A percentile compares a stretch with the other conserved stretches of the same genome.
Conservation (phyloP, 129 eudicot species). For the Flaveria brownii region DNA sequence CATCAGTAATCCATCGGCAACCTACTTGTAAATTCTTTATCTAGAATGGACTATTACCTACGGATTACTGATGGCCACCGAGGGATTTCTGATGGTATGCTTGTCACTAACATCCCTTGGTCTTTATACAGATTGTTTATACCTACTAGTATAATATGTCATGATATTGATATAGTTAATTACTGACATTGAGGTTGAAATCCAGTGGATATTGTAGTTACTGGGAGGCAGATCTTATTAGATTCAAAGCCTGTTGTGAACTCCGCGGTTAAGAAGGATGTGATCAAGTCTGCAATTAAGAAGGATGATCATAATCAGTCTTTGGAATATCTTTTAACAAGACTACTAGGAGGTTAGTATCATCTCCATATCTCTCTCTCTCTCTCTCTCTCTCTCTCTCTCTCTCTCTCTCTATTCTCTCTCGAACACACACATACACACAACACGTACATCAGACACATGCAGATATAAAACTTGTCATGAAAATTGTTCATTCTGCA, state of each 20-base stretch:
- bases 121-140: not conserved
- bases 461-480: no score
- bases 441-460: not conserved
- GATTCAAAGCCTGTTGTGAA: slow-evolving; percentile 18
- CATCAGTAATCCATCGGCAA: not conserved
- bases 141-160: not conserved
- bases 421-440: not conserved
- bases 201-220: slow-evolving; percentile 34
- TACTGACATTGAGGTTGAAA: slow-evolving; percentile 20
- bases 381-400: slow-evolving; percentile 15
- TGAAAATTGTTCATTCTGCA: no score
- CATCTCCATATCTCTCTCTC: not conserved
- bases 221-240: slow-evolving; percentile 22
- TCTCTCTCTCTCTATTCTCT: slow-evolving; percentile 19
- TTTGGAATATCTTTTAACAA: slow-evolving; percentile 36
- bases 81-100: not conserved
- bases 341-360: slow-evolving; percentile 39
- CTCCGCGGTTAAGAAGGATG: slow-evolving; percentile 13
- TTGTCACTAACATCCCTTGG: no score
- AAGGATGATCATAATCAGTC: slow-evolving; percentile 34
- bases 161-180: not conserved
- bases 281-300: not conserved
- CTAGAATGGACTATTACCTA: not conserved
- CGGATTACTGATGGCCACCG: not conserved
- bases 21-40: no score